A percentile compares a stretch with the other conserved stretches of the same genome.
Conservation (phyloP, 176 grass and related monocot species). For the Carex cristatella region DNA sequence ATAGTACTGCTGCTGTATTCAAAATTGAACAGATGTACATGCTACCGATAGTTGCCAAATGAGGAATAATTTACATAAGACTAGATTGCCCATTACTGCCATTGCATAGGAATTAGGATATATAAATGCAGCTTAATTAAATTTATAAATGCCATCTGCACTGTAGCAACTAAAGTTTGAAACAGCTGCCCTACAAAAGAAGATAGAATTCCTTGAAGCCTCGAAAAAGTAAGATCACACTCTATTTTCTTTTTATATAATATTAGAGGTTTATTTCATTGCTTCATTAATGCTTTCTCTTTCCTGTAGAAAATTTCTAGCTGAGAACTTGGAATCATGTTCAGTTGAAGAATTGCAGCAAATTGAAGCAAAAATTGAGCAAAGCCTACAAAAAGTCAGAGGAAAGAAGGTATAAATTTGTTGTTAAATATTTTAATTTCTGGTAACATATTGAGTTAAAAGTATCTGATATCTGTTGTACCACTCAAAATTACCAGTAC, state of each 20-base stretch:
- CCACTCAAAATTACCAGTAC: slow-evolving; percentile 15
- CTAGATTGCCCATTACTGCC: not conserved
- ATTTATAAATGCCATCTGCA: not conserved
- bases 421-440: not conserved
- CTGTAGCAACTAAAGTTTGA: slow-evolving; percentile 14
- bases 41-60: not conserved
- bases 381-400: slow-evolving; percentile 26
- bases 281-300: not conserved
- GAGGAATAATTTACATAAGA: not conserved
- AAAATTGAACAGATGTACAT: not conserved
- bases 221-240: slow-evolving; percentile 10
- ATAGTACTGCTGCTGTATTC: not conserved
- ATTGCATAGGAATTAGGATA: not conserved
- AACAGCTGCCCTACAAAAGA: slow-evolving; percentile 2
- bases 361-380: slow-evolving; percentile 22
- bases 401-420: slow-evolving; percentile 20
- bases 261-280: slow-evolving; percentile 3
- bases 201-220: slow-evolving; percentile 16
- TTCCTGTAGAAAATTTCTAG: not conserved
- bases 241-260: not conserved
- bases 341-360: slow-evolving; percentile 28
- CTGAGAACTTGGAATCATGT: slow-evolving; percentile 16
- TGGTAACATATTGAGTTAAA: not conserved
- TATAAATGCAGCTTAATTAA: not conserved
- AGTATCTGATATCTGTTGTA: not conserved